Evolutionary conservation across 495 filamentous ascomycete species (phyloP), one percentile per base, ranked within the genome.

Genomic region (Xylaria longipes): DNA sequence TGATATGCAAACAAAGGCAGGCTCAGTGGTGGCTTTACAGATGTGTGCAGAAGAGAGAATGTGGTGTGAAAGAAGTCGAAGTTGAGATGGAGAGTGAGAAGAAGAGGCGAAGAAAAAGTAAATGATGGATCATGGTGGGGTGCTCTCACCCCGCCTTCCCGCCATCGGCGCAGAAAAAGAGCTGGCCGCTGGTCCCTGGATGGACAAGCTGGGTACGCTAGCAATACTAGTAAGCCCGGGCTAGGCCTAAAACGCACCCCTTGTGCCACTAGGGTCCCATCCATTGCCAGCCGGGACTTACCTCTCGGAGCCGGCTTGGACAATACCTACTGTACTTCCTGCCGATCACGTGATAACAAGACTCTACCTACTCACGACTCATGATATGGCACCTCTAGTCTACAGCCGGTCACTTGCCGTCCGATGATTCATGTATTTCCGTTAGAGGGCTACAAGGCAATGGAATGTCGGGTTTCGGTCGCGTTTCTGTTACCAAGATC

Each of bases 81-180:
- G 29, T 6, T n/a, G 1, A 37, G 29, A 60, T 35, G 0, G 56
- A 58, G 33, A 35, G 57, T 22, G 17, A 17, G 57, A 22, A 17
- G 57, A 60, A 37, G 31, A 37, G 33, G 33, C 33, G 57, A 60
- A 60, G 57, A 60, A 60, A 60, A 60, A 60, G 56, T 27, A 31
- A 60, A 37, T 33, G 31, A 22, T 60, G 1, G 54, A 11, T 9
- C 25, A 56, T 60, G 57, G 57, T 60, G 57, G 57, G 57, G 57
- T 60, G 31, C 57, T 35, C 20, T 35, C 31, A 37, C 57, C 57
- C 57, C 57, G 57, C 57, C 57, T n/a, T n/a, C 57, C 57, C 57
- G 57, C 57, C 57, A 60, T 60, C 57, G 57, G 57, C 57, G 31
- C 57, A 60, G 20, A 37, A 37, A 37, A 60, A 60, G 33, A 35